These are phyloP conservation scores for Paxillus rubicundulus DNA, from an alignment of 768 basidiomycete species.

Conservation along the genomic window DNA sequence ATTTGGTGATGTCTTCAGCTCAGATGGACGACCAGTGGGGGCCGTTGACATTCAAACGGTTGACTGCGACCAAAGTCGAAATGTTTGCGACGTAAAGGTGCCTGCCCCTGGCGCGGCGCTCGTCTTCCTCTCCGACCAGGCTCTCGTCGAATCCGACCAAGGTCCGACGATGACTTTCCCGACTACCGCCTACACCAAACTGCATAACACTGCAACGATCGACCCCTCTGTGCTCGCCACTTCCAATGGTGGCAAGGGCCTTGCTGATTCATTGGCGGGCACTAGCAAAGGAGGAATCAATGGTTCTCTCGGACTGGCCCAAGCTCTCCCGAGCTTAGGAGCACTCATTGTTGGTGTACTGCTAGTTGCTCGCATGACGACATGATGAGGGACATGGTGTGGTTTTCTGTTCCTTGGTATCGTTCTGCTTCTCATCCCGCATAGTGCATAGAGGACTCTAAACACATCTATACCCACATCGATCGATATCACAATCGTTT, in stretches of 20 bases:
- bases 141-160: conserved; percentile 35
- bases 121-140: conserved; percentile 58
- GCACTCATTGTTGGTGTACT: conserved; percentile 16
- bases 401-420: conserved; percentile 6
- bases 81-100: conserved; percentile 58
- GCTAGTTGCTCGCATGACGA: conserved; percentile 6
- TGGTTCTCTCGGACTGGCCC: conserved; percentile 3
- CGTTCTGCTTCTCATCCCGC: not conserved
- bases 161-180: conserved; percentile 47
- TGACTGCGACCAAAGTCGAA: conserved; percentile 50
- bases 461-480: too few relatives aligned
- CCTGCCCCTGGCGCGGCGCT: conserved; percentile 73
- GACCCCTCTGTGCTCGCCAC: conserved; percentile 55
- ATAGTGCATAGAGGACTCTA: too few relatives aligned
- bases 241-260: conserved; percentile 55
- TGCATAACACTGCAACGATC: conserved; percentile 54
- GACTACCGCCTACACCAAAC: conserved; percentile 57
- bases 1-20: conserved; percentile 56
- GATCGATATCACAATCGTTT: too few relatives aligned
- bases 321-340: conserved; percentile 11
- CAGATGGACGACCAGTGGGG: conserved; percentile 67
- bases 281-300: conserved; percentile 5
- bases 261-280: conserved; percentile 14
- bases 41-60: conserved; percentile 54
- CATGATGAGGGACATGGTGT: conserved; percentile 2